phyloP scores from a whole-genome alignment of 371 early-diverging fungal genomes.

The Actinomortierella ambigua region DNA sequence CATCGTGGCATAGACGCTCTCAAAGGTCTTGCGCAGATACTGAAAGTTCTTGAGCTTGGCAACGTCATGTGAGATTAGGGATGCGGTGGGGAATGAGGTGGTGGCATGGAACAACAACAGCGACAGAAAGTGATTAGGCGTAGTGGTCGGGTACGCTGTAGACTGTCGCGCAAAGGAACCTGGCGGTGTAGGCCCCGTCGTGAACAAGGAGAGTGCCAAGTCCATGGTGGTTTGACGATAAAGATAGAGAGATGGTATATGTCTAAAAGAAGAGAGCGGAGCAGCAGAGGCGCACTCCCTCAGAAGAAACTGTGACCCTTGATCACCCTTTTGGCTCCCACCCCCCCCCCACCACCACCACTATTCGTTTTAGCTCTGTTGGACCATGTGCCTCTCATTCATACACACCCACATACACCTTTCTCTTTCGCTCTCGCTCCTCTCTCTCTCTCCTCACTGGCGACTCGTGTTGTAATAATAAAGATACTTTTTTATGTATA shows the following conservation, averaged over 20 bases:
- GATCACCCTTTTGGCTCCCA: not conserved
- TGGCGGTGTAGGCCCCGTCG: constrained; percentile 10
- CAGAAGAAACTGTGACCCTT: not conserved
- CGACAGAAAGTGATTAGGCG: constrained; percentile 38
- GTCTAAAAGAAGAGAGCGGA: not conserved
- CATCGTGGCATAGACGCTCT: constrained; percentile 12
- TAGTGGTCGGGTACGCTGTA: constrained; percentile 13
- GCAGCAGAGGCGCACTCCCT: not conserved
- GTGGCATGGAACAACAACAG: constrained; percentile 40
- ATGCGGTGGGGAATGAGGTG: constrained; percentile 19
- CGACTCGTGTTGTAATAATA: too few species aligned
- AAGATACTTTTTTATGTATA: too few species aligned
- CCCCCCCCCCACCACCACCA: not conserved
- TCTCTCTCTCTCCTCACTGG: constrained; percentile 1
- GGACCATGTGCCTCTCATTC: not conserved
- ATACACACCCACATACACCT: too few species aligned
- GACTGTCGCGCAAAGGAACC: not conserved
- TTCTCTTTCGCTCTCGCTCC: constrained; percentile 7
- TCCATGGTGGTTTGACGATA: constrained; percentile 14
- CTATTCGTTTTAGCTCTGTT: not conserved
- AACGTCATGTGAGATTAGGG: constrained; percentile 15
- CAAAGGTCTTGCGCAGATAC: constrained; percentile 26
- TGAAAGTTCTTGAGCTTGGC: constrained; percentile 27
- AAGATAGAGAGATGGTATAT: not conserved
- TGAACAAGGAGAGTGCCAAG: constrained; percentile 26